phyloP scores from a whole-genome alignment of 2,329 filamentous ascomycete genomes.

The Diaporthe sp. region DNA sequence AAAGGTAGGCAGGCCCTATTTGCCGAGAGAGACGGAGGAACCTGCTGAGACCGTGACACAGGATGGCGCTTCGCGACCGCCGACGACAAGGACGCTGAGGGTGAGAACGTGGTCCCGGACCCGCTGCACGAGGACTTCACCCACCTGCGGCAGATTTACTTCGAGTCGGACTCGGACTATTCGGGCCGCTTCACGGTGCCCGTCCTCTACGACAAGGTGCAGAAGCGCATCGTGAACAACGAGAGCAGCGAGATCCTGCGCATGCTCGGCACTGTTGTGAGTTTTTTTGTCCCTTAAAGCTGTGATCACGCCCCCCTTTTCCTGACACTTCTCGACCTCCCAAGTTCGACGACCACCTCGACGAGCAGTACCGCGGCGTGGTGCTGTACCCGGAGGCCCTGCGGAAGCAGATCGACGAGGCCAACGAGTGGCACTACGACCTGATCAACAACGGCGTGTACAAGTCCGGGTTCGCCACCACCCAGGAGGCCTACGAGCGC shows the following conservation, averaged over 20 bases:
- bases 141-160: constrained; percentile 85
- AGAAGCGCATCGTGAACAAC: constrained; percentile 86
- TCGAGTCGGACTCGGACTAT: constrained; percentile 79
- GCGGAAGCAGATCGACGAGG: constrained; percentile 78
- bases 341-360: constrained; percentile 82
- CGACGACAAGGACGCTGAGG: constrained; percentile 67
- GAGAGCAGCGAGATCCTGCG: constrained; percentile 94
- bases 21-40: too few relatives aligned
- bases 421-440: constrained; percentile 86
- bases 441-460: constrained; percentile 80
- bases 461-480: constrained; percentile 86
- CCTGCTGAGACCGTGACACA: constrained; percentile 48
- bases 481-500: constrained; percentile 84
- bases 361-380: constrained; percentile 69
- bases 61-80: constrained; percentile 87
- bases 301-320: too few relatives aligned
- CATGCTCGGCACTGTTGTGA: constrained; percentile 84
- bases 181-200: constrained; percentile 88
- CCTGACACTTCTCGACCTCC: too few relatives aligned
- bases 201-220: constrained; percentile 84
- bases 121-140: constrained; percentile 78
- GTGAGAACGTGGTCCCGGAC: constrained; percentile 75
- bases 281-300: neutral
- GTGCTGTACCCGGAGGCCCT: constrained; percentile 78
- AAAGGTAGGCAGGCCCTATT: constrained; percentile 54